Conservation (phyloP, 2,329 filamentous ascomycete species). For the Fusarium hainanense region DNA sequence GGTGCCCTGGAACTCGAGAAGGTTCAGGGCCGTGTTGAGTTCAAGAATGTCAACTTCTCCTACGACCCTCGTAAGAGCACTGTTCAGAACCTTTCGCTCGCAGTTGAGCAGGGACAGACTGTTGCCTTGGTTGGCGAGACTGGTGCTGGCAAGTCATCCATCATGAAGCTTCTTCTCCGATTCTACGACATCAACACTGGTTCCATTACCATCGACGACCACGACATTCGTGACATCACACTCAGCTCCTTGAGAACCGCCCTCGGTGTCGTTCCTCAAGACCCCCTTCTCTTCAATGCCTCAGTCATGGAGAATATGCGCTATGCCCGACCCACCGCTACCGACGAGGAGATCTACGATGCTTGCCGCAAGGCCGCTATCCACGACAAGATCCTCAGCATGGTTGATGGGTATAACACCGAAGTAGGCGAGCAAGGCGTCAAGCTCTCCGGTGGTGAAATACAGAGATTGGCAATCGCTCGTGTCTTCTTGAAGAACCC, state of each 20-base stretch:
- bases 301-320: slow-evolving; percentile 73
- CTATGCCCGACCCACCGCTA: slow-evolving; percentile 71
- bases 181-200: slow-evolving; percentile 69
- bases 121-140: slow-evolving; percentile 72
- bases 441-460: slow-evolving; percentile 65
- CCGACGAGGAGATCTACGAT: slow-evolving; percentile 67
- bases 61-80: slow-evolving; percentile 66
- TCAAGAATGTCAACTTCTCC: slow-evolving; percentile 64
- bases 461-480: slow-evolving; percentile 66
- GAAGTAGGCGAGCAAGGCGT: slow-evolving; percentile 69
- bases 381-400: slow-evolving; percentile 71
- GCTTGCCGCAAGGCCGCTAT: slow-evolving; percentile 72
- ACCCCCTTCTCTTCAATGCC: slow-evolving; percentile 72
- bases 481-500: slow-evolving; percentile 65
- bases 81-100: slow-evolving; percentile 61
- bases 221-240: slow-evolving; percentile 69
- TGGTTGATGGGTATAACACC: slow-evolving; percentile 63
- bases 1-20: slow-evolving; percentile 58
- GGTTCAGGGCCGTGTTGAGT: slow-evolving; percentile 61
- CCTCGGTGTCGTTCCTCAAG: slow-evolving; percentile 73
- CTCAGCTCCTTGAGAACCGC: slow-evolving; percentile 66
- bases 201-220: slow-evolving; percentile 66
- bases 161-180: slow-evolving; percentile 69
- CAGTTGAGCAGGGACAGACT: slow-evolving; percentile 63
- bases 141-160: slow-evolving; percentile 71